Evolutionary conservation across 495 filamentous ascomycete genomes (phyloP), one percentile per base, ranked within the genome.

Genomic region (Penicillium steckii): DNA sequence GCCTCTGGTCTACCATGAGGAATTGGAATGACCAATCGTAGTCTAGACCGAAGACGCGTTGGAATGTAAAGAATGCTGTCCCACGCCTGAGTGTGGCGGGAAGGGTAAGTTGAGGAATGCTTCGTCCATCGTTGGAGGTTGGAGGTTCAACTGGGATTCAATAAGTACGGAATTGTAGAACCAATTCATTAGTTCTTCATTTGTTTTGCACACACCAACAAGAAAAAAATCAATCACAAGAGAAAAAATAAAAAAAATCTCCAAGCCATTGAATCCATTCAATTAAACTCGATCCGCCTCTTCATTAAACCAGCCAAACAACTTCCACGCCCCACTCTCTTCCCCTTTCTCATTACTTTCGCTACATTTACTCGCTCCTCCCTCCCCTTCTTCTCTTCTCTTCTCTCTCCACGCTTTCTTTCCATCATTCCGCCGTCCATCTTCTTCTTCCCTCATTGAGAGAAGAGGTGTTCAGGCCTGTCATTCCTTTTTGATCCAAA

Each of bases 401-500:
- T 59, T 56, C 56, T 45, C 52, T 53, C 51, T 58, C 33, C 53
- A 53, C 45, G 53, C 58, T 55, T 29, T 37, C 29, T 23, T 46
- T 13, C 27, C 50, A 44, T 41, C 38, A 46, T 48, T 43, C 54
- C 63, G 59, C 59, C 58, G 55, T 29, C 48, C 52, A 46, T 57
- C 46, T 61, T 53, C 41, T 56, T 48, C 57, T 56, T 58, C 53
- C 57, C 55, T 45, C 59, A 64, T 73, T 53, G 56, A 61, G 44
- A 55, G 63, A 67, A 61, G 61, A 63, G 61, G 65, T 67, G 67
- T 64, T 55, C 41, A 51, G 51, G 72, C 63, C 65, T 66, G 70
- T 72, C 72, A 68, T 62, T 75, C 72, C 53, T 75, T 70, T 72
- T 49, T 50, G 51, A 50, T 44, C 50, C 50, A 41, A 56, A 54